Evolutionary conservation across 352 stramenopile genomes (phyloP).

Genomic region (Phytophthora capsici): DNA sequence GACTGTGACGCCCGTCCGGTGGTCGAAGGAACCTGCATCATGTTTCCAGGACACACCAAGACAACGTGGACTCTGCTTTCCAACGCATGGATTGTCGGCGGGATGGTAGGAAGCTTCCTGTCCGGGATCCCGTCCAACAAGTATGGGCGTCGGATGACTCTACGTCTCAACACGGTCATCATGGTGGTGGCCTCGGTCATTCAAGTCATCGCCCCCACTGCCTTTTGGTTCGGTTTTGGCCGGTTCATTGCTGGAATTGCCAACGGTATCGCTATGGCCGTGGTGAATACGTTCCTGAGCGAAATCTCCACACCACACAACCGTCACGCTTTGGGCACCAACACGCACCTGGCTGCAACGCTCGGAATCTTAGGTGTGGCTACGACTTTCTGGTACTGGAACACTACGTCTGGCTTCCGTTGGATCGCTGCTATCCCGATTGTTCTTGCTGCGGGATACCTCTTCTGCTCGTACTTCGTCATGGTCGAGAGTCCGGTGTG

Average conservation of each 20-base stretch:
- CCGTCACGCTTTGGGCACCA: constrained; percentile 38
- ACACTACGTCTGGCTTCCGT: constrained; percentile 50
- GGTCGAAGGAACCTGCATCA: constrained; percentile 48
- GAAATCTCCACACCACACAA: constrained; percentile 53
- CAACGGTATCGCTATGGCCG: constrained; percentile 40
- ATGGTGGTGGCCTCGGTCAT: constrained; percentile 44
- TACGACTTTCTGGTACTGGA: constrained; percentile 54
- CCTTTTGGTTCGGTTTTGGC: constrained; percentile 36
- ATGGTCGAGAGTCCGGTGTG: constrained; percentile 54
- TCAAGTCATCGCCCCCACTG: constrained; percentile 24
- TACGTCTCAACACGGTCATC: constrained; percentile 35
- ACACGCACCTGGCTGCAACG: constrained; percentile 48
- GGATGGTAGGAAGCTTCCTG: constrained; percentile 53
- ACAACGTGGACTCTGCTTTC: constrained; percentile 54
- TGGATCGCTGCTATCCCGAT: constrained; percentile 51
- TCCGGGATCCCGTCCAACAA: constrained; percentile 43
- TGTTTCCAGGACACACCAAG: constrained; percentile 64
- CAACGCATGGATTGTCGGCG: constrained; percentile 63
- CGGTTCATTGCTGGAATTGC: constrained; percentile 48
- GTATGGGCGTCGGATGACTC: constrained; percentile 50
- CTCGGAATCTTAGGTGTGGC: constrained; percentile 47
- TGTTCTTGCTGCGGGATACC: constrained; percentile 29
- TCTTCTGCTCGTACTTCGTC: constrained; percentile 32
- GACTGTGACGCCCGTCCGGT: constrained; percentile 47
- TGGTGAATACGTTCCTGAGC: constrained; percentile 44